phyloP scores from a whole-genome alignment of 345 rosid species.

The Corchorus capsularis region DNA sequence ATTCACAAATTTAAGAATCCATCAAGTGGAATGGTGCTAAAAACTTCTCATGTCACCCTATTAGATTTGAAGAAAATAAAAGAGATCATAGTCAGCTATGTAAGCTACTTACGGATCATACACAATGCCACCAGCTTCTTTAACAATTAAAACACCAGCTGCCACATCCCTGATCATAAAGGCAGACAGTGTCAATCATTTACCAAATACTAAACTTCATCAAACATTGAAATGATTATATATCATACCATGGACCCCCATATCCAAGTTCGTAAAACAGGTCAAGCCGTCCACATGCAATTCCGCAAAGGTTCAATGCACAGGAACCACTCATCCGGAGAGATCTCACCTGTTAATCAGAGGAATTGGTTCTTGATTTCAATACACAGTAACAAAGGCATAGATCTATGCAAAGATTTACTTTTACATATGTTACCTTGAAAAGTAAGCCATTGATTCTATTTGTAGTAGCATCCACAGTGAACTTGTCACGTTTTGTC shows the following conservation, averaged over 20 bases:
- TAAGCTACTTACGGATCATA: constrained; percentile 81
- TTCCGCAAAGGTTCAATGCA: constrained; percentile 88
- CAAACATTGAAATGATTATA: neutral
- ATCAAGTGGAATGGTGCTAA: neutral
- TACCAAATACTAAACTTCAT: neutral
- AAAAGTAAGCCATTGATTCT: constrained; percentile 77
- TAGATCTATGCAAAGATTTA: neutral
- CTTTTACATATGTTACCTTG: constrained; percentile 50
- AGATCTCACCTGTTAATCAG: constrained; percentile 75
- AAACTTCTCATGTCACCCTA: neutral
- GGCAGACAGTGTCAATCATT: constrained; percentile 6
- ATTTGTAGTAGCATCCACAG: constrained; percentile 68
- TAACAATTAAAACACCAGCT: constrained; percentile 79
- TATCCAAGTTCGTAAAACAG: constrained; percentile 78
- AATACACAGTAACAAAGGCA: constrained; percentile 11
- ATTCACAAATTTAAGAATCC: neutral
- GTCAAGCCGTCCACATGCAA: constrained; percentile 91
- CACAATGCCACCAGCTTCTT: constrained; percentile 91
- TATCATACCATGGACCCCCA: constrained; percentile 89
- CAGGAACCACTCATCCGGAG: constrained; percentile 94
- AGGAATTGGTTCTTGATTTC: neutral
- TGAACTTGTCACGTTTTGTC: constrained; percentile 72
- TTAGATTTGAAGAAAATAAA: constrained; percentile 7
- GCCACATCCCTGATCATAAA: constrained; percentile 80
- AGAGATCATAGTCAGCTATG: neutral